These are phyloP conservation scores for Ustilago vetiveriae DNA, from an alignment of 1,284 basidiomycete genomes.

Conservation along the genomic window DNA sequence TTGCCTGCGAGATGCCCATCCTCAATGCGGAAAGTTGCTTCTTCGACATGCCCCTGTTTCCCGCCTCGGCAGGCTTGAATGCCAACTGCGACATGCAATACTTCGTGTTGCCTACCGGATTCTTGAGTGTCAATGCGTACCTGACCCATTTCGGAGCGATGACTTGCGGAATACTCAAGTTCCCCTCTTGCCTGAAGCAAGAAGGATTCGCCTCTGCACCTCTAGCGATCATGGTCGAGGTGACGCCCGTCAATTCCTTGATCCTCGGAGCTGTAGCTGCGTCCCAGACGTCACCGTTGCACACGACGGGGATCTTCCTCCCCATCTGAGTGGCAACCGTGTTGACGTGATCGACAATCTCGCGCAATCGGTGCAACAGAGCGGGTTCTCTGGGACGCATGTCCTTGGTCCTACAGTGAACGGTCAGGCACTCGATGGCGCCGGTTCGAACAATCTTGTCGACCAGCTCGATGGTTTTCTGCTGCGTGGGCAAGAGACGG, in stretches of 20 bases:
- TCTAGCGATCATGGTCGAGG: constrained; percentile 93
- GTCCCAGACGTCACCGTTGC: constrained; percentile 91
- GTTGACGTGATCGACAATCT: constrained; percentile 83
- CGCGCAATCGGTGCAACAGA: constrained; percentile 79
- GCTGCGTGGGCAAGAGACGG: constrained; percentile 83
- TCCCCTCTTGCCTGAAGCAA: constrained; percentile 75
- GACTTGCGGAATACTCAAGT: constrained; percentile 47
- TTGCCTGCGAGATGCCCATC: constrained; percentile 40
- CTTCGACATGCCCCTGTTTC: constrained; percentile 27
- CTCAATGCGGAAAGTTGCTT: constrained; percentile 37
- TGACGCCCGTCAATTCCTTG: constrained; percentile 75
- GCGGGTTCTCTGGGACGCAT: constrained; percentile 89
- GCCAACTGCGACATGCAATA: constrained; percentile 76
- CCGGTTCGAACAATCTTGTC: constrained; percentile 86
- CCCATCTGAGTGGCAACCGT: constrained; percentile 70
- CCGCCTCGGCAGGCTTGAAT: constrained; percentile 51
- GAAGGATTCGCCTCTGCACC: constrained; percentile 92
- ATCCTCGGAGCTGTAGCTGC: constrained; percentile 81
- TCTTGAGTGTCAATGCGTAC: constrained; percentile 69
- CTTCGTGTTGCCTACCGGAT: constrained; percentile 87
- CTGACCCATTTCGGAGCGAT: constrained; percentile 60
- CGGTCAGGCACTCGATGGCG: constrained; percentile 81
- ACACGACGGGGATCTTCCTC: constrained; percentile 79
- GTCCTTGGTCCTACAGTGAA: constrained; percentile 92
- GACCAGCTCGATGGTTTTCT: constrained; percentile 86